Conservation (phyloP, 1,284 basidiomycete species). For the Ceratobasidium sp. region DNA sequence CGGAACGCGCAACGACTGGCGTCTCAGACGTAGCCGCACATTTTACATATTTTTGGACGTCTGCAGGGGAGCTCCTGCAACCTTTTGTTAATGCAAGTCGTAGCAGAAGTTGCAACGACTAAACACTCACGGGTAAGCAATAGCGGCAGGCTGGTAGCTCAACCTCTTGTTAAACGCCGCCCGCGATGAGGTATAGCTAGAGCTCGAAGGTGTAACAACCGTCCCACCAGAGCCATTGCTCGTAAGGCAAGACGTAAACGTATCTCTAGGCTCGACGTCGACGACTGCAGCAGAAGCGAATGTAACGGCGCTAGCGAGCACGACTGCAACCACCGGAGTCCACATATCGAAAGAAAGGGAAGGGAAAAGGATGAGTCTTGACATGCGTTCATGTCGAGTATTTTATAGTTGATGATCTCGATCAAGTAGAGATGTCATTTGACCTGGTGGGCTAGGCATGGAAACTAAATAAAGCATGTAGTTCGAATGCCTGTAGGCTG, state of each 20-base stretch:
- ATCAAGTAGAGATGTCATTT: not conserved
- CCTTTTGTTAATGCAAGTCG: not conserved
- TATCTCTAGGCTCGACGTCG: constrained; percentile 9
- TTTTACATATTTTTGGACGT: constrained; percentile 44
- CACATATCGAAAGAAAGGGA: constrained; percentile 5
- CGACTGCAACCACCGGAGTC: constrained; percentile 1
- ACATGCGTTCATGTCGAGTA: not conserved
- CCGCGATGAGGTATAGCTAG: not conserved
- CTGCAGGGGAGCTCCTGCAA: constrained; percentile 25
- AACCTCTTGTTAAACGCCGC: constrained; percentile 44
- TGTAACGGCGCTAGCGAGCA: constrained; percentile 11
- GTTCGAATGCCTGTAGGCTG: not conserved
- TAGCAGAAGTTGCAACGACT: not conserved
- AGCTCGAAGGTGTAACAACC: constrained; percentile 3
- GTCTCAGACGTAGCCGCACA: constrained; percentile 42
- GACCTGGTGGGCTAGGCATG: not conserved
- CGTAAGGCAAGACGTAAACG: constrained; percentile 28
- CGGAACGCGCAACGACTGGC: constrained; percentile 45
- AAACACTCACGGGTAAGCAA: constrained; percentile 44
- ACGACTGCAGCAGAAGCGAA: constrained; percentile 1
- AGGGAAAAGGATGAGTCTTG: not conserved
- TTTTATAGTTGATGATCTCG: too few relatives aligned
- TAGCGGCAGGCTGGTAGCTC: constrained; percentile 43
- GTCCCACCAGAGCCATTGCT: constrained; percentile 4
- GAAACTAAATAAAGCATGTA: not conserved